Evolutionary conservation across 2,329 filamentous ascomycete genomes (phyloP).

Genomic region (Malbranchea zuffiana): DNA sequence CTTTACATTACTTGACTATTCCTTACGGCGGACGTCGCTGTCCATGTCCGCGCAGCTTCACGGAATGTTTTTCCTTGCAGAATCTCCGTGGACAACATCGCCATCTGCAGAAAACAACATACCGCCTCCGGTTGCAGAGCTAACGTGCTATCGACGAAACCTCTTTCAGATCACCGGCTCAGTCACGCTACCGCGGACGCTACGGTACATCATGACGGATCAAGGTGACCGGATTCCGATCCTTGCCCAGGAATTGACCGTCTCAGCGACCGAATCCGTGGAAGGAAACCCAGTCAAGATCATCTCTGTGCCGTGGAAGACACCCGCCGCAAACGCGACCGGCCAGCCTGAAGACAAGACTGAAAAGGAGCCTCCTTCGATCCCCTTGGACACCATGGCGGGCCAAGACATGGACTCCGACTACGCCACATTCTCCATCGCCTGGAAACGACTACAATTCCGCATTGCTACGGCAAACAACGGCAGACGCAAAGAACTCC

Average conservation of each 20-base stretch:
- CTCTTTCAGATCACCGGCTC: slow-evolving; percentile 92
- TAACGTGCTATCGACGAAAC: slow-evolving; percentile 93
- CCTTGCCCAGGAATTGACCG: slow-evolving; percentile 69
- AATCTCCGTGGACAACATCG: slow-evolving; percentile 51
- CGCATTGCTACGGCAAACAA: slow-evolving; percentile 94
- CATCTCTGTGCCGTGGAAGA: slow-evolving; percentile 97
- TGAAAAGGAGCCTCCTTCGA: slow-evolving; percentile 77
- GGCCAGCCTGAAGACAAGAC: slow-evolving; percentile 48
- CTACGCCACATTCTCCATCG: slow-evolving; percentile 81
- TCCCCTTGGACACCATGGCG: slow-evolving; percentile 58
- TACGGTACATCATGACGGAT: slow-evolving; percentile 72
- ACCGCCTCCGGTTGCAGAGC: slow-evolving; percentile 50
- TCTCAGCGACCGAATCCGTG: slow-evolving; percentile 89
- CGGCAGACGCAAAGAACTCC: slow-evolving; percentile 82
- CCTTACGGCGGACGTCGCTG: slow-evolving; percentile 45
- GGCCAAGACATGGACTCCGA: slow-evolving; percentile 66
- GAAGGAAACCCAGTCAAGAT: slow-evolving; percentile 86
- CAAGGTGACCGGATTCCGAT: slow-evolving; percentile 76
- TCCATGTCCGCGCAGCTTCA: slow-evolving; percentile 53
- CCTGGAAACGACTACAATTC: slow-evolving; percentile 89
- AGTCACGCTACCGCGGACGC: slow-evolving; percentile 65
- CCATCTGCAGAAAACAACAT: slow-evolving; percentile 42
- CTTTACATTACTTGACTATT: slow-evolving; percentile 50
- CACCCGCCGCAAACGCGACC: slow-evolving; percentile 68
- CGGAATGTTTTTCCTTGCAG: slow-evolving; percentile 59